Evolutionary conservation across 1,284 basidiomycete species (phyloP), one percentile per base, ranked within the genome.

Genomic region (Chalciporus sp.): DNA sequence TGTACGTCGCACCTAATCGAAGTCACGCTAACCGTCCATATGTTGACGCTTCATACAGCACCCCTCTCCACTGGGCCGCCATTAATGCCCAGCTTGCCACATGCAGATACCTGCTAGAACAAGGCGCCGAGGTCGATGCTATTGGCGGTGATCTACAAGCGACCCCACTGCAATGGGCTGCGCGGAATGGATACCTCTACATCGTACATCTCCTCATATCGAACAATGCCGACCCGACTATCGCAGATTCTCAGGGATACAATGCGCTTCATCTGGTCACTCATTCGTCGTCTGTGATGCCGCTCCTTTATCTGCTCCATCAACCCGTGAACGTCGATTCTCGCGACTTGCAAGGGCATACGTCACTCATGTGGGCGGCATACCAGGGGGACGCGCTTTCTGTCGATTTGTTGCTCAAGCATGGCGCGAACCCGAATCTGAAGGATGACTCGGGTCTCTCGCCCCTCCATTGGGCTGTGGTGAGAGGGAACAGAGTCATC

Each of bases 391-490:
- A 99, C 66, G 95, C 94, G 1, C 83, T 99, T 20, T 95, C 92
- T 0, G 94, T 99, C 2, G 94, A 98, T 58, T 74, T 99, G 31
- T 74, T 99, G 17, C 80, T 99, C 49, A 85, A 88, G 53, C 92
- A 96, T 61, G 94, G 94, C 8, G 94, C 95, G 3, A 89, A 85
- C 52, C 79, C 89, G 1, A 84, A 85, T 57, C 74, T 87, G 5
- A 80, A 81, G 39, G 97, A 99, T 68, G 87, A 92, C 58, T 74
- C 83, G 0, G 95, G 95, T 0, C 79, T 99, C 50, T 86, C 94
- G 0, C 94, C 97, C 0, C 78, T 99, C 48, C 97, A 99, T 69
- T 99, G 97, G 97, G 95, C 95, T 1, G 95, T 97, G n/a, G 96
- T 99, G 11, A 86, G 95, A 58, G 97, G 96, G 7, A 97, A 95